These are phyloP conservation scores for Trichosporon sp. DNA, from an alignment of 1,284 basidiomycete species.

Conservation along the genomic window DNA sequence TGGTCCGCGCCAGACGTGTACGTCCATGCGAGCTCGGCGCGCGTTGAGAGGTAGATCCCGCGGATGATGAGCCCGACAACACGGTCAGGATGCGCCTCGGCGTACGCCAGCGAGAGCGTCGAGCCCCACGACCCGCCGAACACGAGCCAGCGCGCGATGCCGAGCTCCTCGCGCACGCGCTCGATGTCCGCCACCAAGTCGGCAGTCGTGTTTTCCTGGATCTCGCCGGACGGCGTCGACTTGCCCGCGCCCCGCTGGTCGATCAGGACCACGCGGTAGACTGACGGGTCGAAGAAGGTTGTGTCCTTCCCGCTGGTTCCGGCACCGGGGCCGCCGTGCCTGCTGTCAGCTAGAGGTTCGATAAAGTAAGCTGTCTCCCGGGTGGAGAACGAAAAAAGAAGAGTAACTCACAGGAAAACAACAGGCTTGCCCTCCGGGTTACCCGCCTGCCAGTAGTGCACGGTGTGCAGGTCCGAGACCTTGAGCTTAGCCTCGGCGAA, in stretches of 20 bases:
- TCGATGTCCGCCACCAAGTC: slow-evolving; percentile 89
- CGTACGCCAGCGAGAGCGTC: slow-evolving; percentile 81
- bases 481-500: slow-evolving; percentile 64
- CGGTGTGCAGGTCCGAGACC: slow-evolving; percentile 68
- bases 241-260: slow-evolving; percentile 84
- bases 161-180: slow-evolving; percentile 66
- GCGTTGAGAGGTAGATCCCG: slow-evolving; percentile 82
- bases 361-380: too few species aligned
- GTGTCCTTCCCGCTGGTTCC: slow-evolving; percentile 57
- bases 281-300: slow-evolving; percentile 72
- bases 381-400: too few species aligned
- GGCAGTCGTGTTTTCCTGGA: slow-evolving; percentile 90
- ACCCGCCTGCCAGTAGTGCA: slow-evolving; percentile 76
- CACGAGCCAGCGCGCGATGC: slow-evolving; percentile 78
- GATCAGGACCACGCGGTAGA: slow-evolving; percentile 64
- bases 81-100: slow-evolving; percentile 75
- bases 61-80: slow-evolving; percentile 79
- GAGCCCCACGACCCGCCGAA: slow-evolving; percentile 93
- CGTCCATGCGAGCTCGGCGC: slow-evolving; percentile 84
- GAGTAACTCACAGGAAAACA: slow-evolving; percentile 58
- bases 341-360: slow-evolving; percentile 2
- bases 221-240: slow-evolving; percentile 71
- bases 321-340: slow-evolving; percentile 38
- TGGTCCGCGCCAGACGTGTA: slow-evolving; percentile 61
- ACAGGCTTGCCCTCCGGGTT: slow-evolving; percentile 72